Evolutionary conservation across 345 rosid species (phyloP).

Genomic region (Gossypium ekmanianum): DNA sequence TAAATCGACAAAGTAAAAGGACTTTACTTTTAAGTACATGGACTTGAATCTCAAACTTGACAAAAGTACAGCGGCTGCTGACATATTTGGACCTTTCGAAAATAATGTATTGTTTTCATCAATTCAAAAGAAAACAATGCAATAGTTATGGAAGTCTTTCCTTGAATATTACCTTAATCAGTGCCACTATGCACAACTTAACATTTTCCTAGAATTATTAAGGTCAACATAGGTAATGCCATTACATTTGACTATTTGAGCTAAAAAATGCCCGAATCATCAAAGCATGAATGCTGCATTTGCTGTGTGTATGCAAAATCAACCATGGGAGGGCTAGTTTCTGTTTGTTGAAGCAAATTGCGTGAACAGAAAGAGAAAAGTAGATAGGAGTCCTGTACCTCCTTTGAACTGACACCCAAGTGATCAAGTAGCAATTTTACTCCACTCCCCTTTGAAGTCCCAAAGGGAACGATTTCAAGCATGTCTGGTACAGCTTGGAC

Average conservation of each 20-base stretch:
- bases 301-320: not conserved
- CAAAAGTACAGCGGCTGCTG: no score
- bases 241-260: not conserved
- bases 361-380: not conserved
- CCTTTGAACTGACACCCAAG: constrained; percentile 59
- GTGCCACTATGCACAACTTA: not conserved
- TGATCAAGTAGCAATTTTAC: constrained; percentile 72
- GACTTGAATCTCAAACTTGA: no score
- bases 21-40: no score
- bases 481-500: constrained; percentile 80
- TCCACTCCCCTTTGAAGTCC: constrained; percentile 86
- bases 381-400: constrained; percentile 39
- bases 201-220: not conserved
- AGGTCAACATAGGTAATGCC: not conserved
- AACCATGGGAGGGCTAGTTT: not conserved
- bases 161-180: not conserved
- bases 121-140: not conserved
- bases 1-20: no score
- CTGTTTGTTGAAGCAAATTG: not conserved
- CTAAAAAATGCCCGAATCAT: not conserved
- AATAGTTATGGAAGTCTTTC: no score
- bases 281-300: not conserved
- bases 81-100: not conserved
- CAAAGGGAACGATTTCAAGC: constrained; percentile 84
- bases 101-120: not conserved